A percentile compares a stretch with the other conserved stretches of the same genome.
Evolutionary conservation across 169 alveolate species (phyloP).

Genomic region (Plasmodium billcollinsi): DNA sequence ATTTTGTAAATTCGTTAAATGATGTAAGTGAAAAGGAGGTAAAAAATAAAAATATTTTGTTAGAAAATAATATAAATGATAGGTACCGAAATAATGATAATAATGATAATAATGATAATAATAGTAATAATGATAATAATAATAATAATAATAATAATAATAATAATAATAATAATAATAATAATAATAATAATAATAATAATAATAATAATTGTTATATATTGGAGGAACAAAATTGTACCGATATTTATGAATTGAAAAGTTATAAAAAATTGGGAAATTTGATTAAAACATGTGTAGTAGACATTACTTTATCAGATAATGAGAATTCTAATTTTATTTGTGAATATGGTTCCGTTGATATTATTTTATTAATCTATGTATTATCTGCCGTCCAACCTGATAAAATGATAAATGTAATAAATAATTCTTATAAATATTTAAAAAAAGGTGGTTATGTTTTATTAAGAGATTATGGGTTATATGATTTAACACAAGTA

Average conservation of each 20-base stretch:
- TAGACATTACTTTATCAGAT: slow-evolving; percentile 60
- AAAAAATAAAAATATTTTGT: background rate
- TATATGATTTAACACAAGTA: slow-evolving; percentile 93
- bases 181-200: slow-evolving; percentile 1
- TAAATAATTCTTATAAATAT: slow-evolving; percentile 83
- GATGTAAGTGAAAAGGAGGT: background rate
- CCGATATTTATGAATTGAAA: slow-evolving; percentile 25
- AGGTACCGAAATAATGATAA: slow-evolving; percentile 29
- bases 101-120: slow-evolving; percentile 79
- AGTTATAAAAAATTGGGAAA: slow-evolving; percentile 61
- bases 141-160: background rate
- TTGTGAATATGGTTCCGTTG: slow-evolving; percentile 82
- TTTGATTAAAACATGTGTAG: slow-evolving; percentile 76
- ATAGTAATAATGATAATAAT: background rate
- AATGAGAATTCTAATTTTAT: slow-evolving; percentile 13
- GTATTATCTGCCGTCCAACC: slow-evolving; percentile 94
- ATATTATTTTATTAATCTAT: slow-evolving; percentile 90
- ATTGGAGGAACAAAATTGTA: background rate
- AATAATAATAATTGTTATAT: background rate
- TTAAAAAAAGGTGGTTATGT: slow-evolving; percentile 91
- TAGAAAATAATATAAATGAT: background rate
- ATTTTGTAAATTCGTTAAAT: too few species aligned
- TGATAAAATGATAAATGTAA: slow-evolving; percentile 87
- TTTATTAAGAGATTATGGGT: slow-evolving; percentile 94
- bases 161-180: background rate